Base-by-base conservation (phyloP, 768 basidiomycete species). In the Holtermannia corniformis region DNA sequence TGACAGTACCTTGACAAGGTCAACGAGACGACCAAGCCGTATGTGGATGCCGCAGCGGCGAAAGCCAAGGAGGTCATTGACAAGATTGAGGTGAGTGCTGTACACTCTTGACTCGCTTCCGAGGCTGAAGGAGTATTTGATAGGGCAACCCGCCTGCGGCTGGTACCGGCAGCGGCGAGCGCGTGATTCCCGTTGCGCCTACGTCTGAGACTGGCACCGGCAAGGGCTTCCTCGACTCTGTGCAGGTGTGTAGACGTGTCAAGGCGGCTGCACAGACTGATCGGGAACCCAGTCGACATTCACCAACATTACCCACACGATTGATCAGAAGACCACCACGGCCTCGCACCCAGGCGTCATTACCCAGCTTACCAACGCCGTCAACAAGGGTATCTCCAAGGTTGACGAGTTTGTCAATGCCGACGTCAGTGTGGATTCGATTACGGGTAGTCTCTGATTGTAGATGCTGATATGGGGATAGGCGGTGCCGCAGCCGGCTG, bases 251-350 rank as follows among this genome's bases (percentile, higher is more conserved):
- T 56, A 23, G 16, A 40, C 20, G 32, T 7, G 32, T 37, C 32
- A 37, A 37, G 32, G n/a, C n/a, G n/a, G n/a, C n/a, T n/a, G n/a
- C n/a, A n/a, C n/a, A n/a, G n/a, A n/a, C 32, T 37, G 32, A 37
- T 37, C 32, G 7, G 10, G 16, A 7, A 7, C 7, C 23, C 37
- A 62, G 60, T 52, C 49, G 21, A 58, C 63, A 4, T 58, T 60
- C 49, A 52, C 43, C 28, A 58, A 63, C 43, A 57, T 70, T 49
- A 66, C 64, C 2, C 44, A 57, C 52, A 61, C 61, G n/a, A 67
- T 70, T 49, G 67, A 71, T 47, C 59, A 66, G 46, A 63, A 60
- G 54, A 71, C 69, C 21, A 58, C 64, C n/a, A 57, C 64, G 4
- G 51, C 58, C 46, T 56, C 57, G 11, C 65, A 71, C 52, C 67